Evolutionary conservation across 768 basidiomycete genomes (phyloP), one percentile per base, ranked within the genome.

Genomic region (Podaxis sp.): DNA sequence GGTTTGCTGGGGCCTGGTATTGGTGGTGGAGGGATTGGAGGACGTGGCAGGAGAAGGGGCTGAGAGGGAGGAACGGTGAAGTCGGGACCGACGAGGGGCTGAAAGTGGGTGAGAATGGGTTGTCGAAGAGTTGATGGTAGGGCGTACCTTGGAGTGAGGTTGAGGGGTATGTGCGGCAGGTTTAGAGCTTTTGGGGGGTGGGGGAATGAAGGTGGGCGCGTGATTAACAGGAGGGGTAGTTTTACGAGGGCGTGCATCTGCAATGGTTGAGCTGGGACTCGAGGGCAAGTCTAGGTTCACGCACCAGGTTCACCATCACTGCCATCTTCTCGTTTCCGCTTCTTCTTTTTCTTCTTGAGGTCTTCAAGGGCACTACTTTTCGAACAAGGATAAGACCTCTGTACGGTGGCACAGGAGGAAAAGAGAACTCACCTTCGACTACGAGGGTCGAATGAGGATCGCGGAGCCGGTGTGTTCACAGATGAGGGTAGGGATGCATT

Each of bases 1-100:
- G 93, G 87, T 69, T 86, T 89, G 71, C 85, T 88, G n/a, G 93
- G 92, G n/a, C 89, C 89, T n/a, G 91, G 81, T 68, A 83, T 78
- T 30, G 91, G 89, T 44, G 85, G 79, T 59, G 81, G 80, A 39
- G 84, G 83, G 73, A 87, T 78, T 58, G 84, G 83, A 0, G 90
- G 90, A 36, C 87, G 88, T 9, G 80, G 72, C 2, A 84, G 83
- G 13, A 90, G 77, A 17, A 90, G 79, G 38, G 80, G 75, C 19
- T 75, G 67, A 36, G 77, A 56, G 30, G 75, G 75, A 13, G 89
- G 89, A 9, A 90, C 63, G 44, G 78, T 73, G 63, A 90, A 93
- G 71, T 92, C 89, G 24, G 85, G 85, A 8, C 84, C 83, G 24
- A 72, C 51, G 58, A 67, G 64, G 6, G 69, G 63, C 74, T 78